Conservation (phyloP, 2,329 filamentous ascomycete genomes). For the Pyrenochaeta sp. region DNA sequence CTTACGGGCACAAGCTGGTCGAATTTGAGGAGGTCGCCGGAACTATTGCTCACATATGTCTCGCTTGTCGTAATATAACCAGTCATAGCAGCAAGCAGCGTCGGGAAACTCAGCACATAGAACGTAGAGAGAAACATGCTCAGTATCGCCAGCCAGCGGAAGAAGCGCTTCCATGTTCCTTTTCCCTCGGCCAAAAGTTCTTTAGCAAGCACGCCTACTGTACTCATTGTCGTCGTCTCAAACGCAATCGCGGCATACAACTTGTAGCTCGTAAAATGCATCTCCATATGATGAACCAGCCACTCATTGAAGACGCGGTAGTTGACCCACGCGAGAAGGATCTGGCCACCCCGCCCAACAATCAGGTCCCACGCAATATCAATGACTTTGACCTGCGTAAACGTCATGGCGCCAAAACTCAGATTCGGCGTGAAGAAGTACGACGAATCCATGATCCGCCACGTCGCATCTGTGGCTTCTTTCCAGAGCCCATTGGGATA, state of each 20-base stretch:
- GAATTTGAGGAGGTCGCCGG: constrained; percentile 35
- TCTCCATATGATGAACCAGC: constrained; percentile 45
- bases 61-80: constrained; percentile 46
- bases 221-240: constrained; percentile 36
- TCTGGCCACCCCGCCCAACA: constrained; percentile 45
- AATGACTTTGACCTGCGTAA: constrained; percentile 48
- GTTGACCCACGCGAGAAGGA: constrained; percentile 42
- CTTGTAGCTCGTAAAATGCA: constrained; percentile 39
- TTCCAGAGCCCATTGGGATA: constrained; percentile 45
- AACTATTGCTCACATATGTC: constrained; percentile 35
- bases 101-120: constrained; percentile 48
- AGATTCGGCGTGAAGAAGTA: constrained; percentile 46
- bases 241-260: constrained; percentile 38
- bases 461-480: constrained; percentile 34
- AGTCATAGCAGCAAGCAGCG: constrained; percentile 49
- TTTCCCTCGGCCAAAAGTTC: constrained; percentile 36
- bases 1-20: constrained; percentile 19
- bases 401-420: constrained; percentile 40
- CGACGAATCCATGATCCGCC: constrained; percentile 44
- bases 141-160: constrained; percentile 43
- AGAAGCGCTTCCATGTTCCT: constrained; percentile 31
- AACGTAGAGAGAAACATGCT: constrained; percentile 40
- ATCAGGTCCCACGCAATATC: constrained; percentile 50
- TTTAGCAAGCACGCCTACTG: constrained; percentile 40
- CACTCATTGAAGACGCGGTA: constrained; percentile 49